phyloP scores from a whole-genome alignment of 2,329 filamentous ascomycete species.

The Alternaria sp. region DNA sequence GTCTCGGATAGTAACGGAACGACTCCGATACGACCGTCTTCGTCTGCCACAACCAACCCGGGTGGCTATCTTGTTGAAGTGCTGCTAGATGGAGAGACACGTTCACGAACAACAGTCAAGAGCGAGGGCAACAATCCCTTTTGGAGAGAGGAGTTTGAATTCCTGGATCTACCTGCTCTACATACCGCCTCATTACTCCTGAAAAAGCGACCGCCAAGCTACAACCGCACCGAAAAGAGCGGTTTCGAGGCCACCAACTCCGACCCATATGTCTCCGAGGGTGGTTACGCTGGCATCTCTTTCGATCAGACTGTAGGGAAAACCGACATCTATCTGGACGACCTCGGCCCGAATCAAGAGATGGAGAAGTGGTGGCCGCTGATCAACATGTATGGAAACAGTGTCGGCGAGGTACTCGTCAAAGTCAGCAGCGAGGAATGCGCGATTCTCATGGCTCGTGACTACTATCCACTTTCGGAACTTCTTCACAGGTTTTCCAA shows the following conservation, averaged over 20 bases:
- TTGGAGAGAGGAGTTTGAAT: constrained; percentile 83
- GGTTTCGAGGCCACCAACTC: constrained; percentile 45
- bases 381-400: constrained; percentile 75
- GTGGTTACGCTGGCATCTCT: constrained; percentile 54
- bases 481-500: constrained; percentile 84
- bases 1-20: constrained; percentile 33
- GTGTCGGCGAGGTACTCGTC: constrained; percentile 83
- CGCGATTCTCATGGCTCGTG: constrained; percentile 82
- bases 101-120: constrained; percentile 77
- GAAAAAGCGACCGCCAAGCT: constrained; percentile 63
- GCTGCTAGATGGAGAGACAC: constrained; percentile 78
- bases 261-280: constrained; percentile 46
- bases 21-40: constrained; percentile 38
- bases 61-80: constrained; percentile 83
- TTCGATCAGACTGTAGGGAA: constrained; percentile 66
- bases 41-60: constrained; percentile 36
- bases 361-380: constrained; percentile 87
- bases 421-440: constrained; percentile 85
- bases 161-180: constrained; percentile 73
- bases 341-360: constrained; percentile 77
- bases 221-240: constrained; percentile 44
- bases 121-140: constrained; percentile 75
- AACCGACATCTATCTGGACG: constrained; percentile 82
- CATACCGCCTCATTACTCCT: constrained; percentile 74
- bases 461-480: constrained; percentile 84